Conservation (phyloP, 192 early-diverging fungal species). For the Mortierella claussenii region DNA sequence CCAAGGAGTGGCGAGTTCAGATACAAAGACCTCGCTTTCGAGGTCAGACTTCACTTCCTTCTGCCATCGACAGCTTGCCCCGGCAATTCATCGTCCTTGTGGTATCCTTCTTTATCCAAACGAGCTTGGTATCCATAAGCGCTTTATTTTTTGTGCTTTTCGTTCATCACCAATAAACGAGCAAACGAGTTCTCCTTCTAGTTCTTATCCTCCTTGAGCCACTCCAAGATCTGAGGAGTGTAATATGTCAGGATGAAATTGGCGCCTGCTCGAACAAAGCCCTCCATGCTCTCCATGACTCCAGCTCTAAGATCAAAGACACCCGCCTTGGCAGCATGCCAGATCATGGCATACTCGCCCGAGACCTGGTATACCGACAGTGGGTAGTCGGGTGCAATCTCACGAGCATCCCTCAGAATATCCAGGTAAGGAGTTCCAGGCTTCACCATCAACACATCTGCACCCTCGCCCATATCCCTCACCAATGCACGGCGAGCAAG, state of each 20-base stretch:
- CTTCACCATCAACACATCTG: constrained; percentile 98
- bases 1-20: too few relatives aligned
- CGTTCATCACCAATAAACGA: too few relatives aligned
- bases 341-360: constrained; percentile 86
- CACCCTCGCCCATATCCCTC: constrained; percentile 93
- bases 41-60: too few relatives aligned
- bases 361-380: constrained; percentile 97
- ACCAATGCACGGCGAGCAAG: constrained; percentile 89
- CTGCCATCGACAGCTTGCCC: too few relatives aligned
- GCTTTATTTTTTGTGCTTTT: neutral
- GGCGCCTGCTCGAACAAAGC: constrained; percentile 89
- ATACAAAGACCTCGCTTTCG: too few relatives aligned
- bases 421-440: constrained; percentile 96
- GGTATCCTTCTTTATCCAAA: too few relatives aligned
- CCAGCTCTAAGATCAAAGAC: constrained; percentile 85
- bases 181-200: too few relatives aligned
- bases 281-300: constrained; percentile 89
- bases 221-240: constrained; percentile 92
- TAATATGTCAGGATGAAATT: constrained; percentile 97
- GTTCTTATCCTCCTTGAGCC: constrained; percentile 71
- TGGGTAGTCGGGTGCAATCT: constrained; percentile 84
- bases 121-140: too few relatives aligned
- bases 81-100: too few relatives aligned
- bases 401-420: constrained; percentile 87
- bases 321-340: constrained; percentile 83